Conservation (phyloP, 305 asterid genomes). For the Fraxinus sp. region DNA sequence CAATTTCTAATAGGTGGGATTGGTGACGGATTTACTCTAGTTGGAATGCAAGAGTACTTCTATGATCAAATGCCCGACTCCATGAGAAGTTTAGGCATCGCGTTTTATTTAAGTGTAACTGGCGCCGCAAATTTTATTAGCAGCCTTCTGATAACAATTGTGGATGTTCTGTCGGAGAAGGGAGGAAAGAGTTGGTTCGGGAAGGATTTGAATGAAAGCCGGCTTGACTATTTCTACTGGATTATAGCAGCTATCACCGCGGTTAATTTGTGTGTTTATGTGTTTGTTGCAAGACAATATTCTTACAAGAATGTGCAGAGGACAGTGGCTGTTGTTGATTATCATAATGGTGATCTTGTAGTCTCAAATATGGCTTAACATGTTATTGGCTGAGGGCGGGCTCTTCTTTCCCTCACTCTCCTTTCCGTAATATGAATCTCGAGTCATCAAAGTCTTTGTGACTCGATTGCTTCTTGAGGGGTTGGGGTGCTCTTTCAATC, state of each 20-base stretch:
- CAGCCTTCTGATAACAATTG: conserved; percentile 57
- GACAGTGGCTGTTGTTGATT: conserved; percentile 48
- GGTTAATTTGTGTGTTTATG: conserved; percentile 44
- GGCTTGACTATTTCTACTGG: conserved; percentile 72
- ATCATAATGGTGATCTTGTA: conserved; percentile 33
- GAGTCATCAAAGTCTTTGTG: background rate
- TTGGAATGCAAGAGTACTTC: conserved; percentile 81
- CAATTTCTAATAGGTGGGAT: conserved; percentile 68
- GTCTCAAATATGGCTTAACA: conserved; percentile 29
- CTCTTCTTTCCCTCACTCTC: background rate
- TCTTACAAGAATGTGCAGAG: conserved; percentile 68
- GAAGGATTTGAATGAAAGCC: conserved; percentile 68
- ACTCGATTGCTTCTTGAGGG: background rate
- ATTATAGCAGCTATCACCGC: conserved; percentile 55
- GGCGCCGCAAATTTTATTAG: conserved; percentile 70
- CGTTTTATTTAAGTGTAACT: conserved; percentile 68
- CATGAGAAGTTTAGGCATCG: conserved; percentile 89
- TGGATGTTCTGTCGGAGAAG: conserved; percentile 52
- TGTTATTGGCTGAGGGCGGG: background rate
- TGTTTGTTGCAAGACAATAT: conserved; percentile 51
- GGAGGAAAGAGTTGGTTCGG: conserved; percentile 76
- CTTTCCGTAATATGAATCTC: background rate
- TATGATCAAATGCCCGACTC: conserved; percentile 88
- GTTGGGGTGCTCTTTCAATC: background rate
- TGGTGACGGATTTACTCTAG: conserved; percentile 70